These are phyloP conservation scores for Carex cristatella DNA, from an alignment of 176 grass and related monocot species.

Conservation along the genomic window DNA sequence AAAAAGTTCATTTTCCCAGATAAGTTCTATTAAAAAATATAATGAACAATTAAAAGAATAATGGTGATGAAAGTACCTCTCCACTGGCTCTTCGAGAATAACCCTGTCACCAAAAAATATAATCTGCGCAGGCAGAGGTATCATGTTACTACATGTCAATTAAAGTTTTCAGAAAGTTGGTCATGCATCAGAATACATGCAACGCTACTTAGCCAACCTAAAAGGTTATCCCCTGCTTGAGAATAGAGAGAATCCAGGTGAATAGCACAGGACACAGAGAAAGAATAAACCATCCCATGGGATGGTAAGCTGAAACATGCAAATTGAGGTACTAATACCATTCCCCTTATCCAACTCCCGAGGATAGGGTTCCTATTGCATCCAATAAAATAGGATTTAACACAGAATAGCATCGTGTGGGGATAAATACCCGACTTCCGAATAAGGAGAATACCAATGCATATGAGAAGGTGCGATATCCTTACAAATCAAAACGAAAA, in stretches of 20 bases:
- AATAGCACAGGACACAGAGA: not conserved
- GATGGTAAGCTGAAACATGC: conserved; percentile 12
- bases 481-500: not conserved
- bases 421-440: not conserved
- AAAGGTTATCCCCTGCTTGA: not conserved
- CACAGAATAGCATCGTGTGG: conserved; percentile 3
- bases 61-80: conserved; percentile 42
- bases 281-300: not conserved
- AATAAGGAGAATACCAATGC: not conserved
- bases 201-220: not conserved
- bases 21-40: not conserved
- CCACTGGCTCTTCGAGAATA: conserved; percentile 71
- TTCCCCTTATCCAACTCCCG: conserved; percentile 2
- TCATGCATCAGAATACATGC: conserved; percentile 17
- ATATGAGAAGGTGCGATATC: conserved; percentile 5
- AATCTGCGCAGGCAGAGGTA: conserved; percentile 51
- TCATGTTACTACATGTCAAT: conserved; percentile 9
- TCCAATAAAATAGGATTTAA: not conserved
- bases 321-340: not conserved
- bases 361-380: conserved; percentile 14
- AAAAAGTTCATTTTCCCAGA: conserved; percentile 5
- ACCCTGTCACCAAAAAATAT: conserved; percentile 85
- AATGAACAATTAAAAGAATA: conserved; percentile 11
- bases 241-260: conserved; percentile 17
- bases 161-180: not conserved